Percentiles rank a stretch among this genome's conserved stretches.
Conservation (phyloP, 345 rosid species). For the Hibiscus tridactylites region DNA sequence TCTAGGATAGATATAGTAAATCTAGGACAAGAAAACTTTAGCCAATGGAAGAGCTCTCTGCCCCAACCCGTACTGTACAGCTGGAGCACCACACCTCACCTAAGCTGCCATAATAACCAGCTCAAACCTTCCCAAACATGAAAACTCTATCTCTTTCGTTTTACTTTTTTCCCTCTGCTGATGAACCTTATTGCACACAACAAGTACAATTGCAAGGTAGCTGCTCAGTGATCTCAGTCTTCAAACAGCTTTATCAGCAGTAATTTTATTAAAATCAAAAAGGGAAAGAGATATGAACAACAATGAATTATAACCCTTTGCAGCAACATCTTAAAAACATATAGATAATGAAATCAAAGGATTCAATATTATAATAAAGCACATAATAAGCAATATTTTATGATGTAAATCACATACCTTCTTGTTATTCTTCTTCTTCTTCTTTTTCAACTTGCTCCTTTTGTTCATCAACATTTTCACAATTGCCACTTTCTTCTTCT, state of each 20-base stretch:
- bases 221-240: slow-evolving; percentile 13
- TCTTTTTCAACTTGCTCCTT: slow-evolving; percentile 19
- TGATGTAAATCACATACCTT: slow-evolving; percentile 26
- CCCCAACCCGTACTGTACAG: slow-evolving; percentile 29
- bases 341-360: not conserved
- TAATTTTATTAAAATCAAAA: slow-evolving; percentile 6
- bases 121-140: slow-evolving; percentile 16
- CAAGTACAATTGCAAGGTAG: slow-evolving; percentile 15
- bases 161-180: slow-evolving; percentile 2
- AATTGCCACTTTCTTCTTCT: slow-evolving; percentile 8
- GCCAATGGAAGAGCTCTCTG: slow-evolving; percentile 12
- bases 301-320: not conserved
- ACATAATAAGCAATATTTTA: slow-evolving; percentile 12
- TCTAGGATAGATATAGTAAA: slow-evolving; percentile 21
- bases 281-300: not conserved
- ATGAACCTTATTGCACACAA: not conserved
- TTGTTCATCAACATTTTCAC: slow-evolving; percentile 13
- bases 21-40: slow-evolving; percentile 12
- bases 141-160: slow-evolving; percentile 16
- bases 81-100: slow-evolving; percentile 30
- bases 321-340: not conserved
- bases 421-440: slow-evolving; percentile 21
- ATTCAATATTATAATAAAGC: slow-evolving; percentile 2
- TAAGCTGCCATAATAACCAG: slow-evolving; percentile 7
- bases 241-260: slow-evolving; percentile 31